Evolutionary conservation across 352 stramenopile species (phyloP).

Genomic region (Globisporangium camurandrum): DNA sequence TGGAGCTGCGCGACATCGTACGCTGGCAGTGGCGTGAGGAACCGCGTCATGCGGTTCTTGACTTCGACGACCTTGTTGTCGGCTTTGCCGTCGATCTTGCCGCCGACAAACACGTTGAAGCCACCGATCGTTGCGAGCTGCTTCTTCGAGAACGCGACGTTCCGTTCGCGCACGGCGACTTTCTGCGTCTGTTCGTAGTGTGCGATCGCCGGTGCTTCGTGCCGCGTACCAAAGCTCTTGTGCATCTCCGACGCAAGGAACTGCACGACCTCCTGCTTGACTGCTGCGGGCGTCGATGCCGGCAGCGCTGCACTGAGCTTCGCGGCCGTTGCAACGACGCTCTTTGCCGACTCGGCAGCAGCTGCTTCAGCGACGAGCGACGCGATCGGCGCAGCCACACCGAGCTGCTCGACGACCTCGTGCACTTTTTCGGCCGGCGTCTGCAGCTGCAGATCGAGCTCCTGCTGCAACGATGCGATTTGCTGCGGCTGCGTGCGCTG

Average conservation of each 20-base stretch:
- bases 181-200: slow-evolving; percentile 58
- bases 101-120: slow-evolving; percentile 65
- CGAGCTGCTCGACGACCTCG: slow-evolving; percentile 45
- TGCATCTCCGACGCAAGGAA: slow-evolving; percentile 74
- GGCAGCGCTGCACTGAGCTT: slow-evolving; percentile 49
- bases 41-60: slow-evolving; percentile 71
- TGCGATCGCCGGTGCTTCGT: slow-evolving; percentile 58
- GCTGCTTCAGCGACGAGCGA: slow-evolving; percentile 47
- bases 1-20: slow-evolving; percentile 82
- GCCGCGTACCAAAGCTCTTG: slow-evolving; percentile 59
- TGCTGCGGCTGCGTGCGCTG: slow-evolving; percentile 70
- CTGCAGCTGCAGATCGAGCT: slow-evolving; percentile 34
- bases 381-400: slow-evolving; percentile 40
- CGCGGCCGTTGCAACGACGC: slow-evolving; percentile 28
- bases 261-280: slow-evolving; percentile 67
- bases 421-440: slow-evolving; percentile 52
- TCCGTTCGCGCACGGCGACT: slow-evolving; percentile 56
- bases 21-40: slow-evolving; percentile 62
- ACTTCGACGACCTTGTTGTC: slow-evolving; percentile 80
- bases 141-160: slow-evolving; percentile 72
- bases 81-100: slow-evolving; percentile 72
- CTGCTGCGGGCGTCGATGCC: slow-evolving; percentile 23
- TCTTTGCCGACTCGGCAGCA: slow-evolving; percentile 31
- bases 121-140: slow-evolving; percentile 34
- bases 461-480: slow-evolving; percentile 32